Conservation (phyloP, 169 alveolate genomes). For the Eimeria sp. region DNA sequence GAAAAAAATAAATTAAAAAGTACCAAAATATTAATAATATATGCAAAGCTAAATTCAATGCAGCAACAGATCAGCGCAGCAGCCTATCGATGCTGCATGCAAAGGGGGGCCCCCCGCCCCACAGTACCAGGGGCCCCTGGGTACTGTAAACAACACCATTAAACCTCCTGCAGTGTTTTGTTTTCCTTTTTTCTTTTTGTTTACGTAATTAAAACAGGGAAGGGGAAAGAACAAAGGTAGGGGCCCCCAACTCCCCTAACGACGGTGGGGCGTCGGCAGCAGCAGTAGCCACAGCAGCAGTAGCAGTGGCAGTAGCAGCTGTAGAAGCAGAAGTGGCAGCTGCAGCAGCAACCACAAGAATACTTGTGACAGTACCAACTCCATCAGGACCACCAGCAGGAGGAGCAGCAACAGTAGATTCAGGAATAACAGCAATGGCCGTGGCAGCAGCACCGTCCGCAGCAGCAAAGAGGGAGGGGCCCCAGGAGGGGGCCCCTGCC, state of each 20-base stretch:
- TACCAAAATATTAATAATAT: background rate
- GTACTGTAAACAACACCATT: background rate
- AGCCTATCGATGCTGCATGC: background rate
- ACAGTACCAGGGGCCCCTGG: background rate
- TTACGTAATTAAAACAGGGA: background rate
- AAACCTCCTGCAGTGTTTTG: background rate
- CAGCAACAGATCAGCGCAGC: background rate
- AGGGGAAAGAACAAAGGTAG: background rate
- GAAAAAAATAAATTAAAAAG: background rate
- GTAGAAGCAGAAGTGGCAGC: background rate
- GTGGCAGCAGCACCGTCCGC: background rate
- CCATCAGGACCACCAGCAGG: background rate
- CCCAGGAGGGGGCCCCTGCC: background rate
- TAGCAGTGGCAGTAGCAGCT: background rate
- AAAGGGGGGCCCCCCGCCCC: background rate
- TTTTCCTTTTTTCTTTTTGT: background rate
- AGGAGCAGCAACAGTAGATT: background rate
- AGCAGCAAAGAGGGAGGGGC: background rate
- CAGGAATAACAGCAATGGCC: slow-evolving; percentile 14
- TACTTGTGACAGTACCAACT: background rate
- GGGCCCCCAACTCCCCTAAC: background rate
- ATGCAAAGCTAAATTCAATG: background rate
- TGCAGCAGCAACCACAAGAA: background rate
- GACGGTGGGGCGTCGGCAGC: background rate
- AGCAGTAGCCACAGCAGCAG: background rate